phyloP scores from a whole-genome alignment of 2,329 filamentous ascomycete species.

The Herpotrichia juniperi region DNA sequence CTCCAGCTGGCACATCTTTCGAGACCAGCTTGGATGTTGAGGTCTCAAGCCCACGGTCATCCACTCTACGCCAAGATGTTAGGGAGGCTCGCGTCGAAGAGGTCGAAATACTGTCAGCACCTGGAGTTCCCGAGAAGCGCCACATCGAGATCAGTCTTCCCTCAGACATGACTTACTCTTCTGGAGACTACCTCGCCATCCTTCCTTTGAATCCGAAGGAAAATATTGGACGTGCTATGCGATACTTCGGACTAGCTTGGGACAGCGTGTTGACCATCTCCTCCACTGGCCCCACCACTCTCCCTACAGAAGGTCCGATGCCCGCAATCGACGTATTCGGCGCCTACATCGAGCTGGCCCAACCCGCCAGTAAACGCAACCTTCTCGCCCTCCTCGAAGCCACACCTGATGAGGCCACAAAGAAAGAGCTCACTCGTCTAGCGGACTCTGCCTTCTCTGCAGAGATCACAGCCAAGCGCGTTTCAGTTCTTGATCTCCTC shows the following conservation, averaged over 20 bases:
- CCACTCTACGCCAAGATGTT: conserved; percentile 44
- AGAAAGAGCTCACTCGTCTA: conserved; percentile 57
- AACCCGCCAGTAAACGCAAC: conserved; percentile 72
- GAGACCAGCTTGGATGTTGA: conserved; percentile 39
- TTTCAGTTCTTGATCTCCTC: conserved; percentile 72
- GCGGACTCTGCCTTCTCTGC: conserved; percentile 47
- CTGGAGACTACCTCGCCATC: conserved; percentile 78
- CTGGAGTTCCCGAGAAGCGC: conserved; percentile 35
- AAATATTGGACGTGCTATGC: conserved; percentile 67
- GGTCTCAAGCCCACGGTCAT: conserved; percentile 41
- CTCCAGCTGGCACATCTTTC: conserved; percentile 25
- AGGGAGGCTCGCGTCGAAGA: conserved; percentile 43
- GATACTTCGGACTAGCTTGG: conserved; percentile 70
- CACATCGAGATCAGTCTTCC: conserved; percentile 54
- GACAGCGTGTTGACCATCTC: conserved; percentile 69
- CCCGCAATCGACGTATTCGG: conserved; percentile 69
- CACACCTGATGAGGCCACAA: conserved; percentile 55
- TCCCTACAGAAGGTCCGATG: conserved; percentile 67
- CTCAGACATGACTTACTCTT: conserved; percentile 64
- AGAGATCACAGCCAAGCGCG: conserved; percentile 58
- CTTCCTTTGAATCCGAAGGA: conserved; percentile 72
- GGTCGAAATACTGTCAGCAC: conserved; percentile 33
- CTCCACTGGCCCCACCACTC: conserved; percentile 66
- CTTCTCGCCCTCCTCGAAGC: conserved; percentile 58
- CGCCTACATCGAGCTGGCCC: conserved; percentile 74